Base-by-base conservation (phyloP, 2,329 filamentous ascomycete genomes). In the Cyphellophora europaea region DNA sequence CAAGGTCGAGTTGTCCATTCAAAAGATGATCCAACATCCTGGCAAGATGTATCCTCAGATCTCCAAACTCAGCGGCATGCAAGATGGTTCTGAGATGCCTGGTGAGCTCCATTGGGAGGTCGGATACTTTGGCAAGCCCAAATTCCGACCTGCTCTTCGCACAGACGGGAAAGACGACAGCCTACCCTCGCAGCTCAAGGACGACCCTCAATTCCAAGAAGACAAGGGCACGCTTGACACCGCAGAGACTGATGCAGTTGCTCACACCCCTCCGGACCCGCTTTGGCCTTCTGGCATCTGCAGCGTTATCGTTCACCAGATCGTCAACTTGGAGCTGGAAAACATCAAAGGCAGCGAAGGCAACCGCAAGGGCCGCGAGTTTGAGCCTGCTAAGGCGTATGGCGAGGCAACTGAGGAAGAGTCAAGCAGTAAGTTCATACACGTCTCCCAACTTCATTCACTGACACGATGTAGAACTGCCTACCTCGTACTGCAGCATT, bases 51-150 rank as follows among this genome's bases (percentile, higher is more conserved):
- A 88, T 49, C 81, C 84, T 4, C 86, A 94, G 49, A 72, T 84
- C 5, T 94, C 87, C 0, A 87, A 80, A 49, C 73, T 96, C 1
- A 68, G 74, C 17, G 89, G 89, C 8, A 77, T 93, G 62, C 82
- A 91, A 49, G 79, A 84, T 14, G 86, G 81, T 10, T 89, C 77
- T 47, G 73, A 74, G 32, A 96, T 96, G 87, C 91, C 91, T 0
- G 89, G 91, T 17, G 80, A 94, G 53, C 71, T 98, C 25, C 79
- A 93, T 53, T 96, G 89, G 89, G 89, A 95, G 57, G 86, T 96
- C 30, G 91, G 89, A 5, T 96, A 82, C 63, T 96, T 95, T 50
- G 79, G 80, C 49, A 95, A 94, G 63, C 86, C 88, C 1, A 77
- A 87, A 47, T 87, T 95, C 62, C 74, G 89, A 35, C 76, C 79